Conservation (phyloP, 192 early-diverging fungal genomes). For the Rhizoclosmatium globosum region DNA sequence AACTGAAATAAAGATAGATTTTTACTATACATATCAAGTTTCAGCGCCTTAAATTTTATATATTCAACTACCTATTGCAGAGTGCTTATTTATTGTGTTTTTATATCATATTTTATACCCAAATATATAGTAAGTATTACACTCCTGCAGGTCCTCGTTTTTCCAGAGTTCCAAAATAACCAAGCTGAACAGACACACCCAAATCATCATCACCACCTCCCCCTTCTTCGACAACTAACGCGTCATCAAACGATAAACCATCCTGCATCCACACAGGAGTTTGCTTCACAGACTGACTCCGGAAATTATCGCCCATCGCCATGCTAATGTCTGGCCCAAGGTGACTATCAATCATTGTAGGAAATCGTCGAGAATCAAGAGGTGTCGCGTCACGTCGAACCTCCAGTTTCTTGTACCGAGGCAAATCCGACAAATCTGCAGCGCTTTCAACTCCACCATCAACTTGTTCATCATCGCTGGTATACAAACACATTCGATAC, state of each 20-base stretch:
- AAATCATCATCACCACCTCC: neutral
- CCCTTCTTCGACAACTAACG: slow-evolving; percentile 28
- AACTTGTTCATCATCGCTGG: neutral
- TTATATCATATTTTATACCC: too few species aligned
- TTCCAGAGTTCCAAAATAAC: neutral
- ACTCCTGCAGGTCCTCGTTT: too few species aligned
- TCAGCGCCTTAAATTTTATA: too few species aligned
- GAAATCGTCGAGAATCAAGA: neutral
- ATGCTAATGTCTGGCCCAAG: neutral
- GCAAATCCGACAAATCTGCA: slow-evolving; percentile 23
- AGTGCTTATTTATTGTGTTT: too few species aligned
- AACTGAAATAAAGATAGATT: too few species aligned
- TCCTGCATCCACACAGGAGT: slow-evolving; percentile 27
- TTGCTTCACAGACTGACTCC: too few species aligned
- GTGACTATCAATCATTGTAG: slow-evolving; percentile 2
- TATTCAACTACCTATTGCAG: too few species aligned
- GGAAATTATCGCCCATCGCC: slow-evolving; percentile 24
- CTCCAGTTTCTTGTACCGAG: slow-evolving; percentile 2
- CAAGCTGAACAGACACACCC: slow-evolving; percentile 7
- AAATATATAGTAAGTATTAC: too few species aligned
- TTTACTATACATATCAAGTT: too few species aligned
- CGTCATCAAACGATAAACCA: slow-evolving; percentile 41
- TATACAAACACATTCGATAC: slow-evolving; percentile 43
- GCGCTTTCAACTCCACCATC: neutral
- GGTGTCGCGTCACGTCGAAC: neutral